Percentiles rank a stretch among this genome's conserved stretches.
phyloP scores from a whole-genome alignment of 345 rosid genomes.

The Citropsis articulata region DNA sequence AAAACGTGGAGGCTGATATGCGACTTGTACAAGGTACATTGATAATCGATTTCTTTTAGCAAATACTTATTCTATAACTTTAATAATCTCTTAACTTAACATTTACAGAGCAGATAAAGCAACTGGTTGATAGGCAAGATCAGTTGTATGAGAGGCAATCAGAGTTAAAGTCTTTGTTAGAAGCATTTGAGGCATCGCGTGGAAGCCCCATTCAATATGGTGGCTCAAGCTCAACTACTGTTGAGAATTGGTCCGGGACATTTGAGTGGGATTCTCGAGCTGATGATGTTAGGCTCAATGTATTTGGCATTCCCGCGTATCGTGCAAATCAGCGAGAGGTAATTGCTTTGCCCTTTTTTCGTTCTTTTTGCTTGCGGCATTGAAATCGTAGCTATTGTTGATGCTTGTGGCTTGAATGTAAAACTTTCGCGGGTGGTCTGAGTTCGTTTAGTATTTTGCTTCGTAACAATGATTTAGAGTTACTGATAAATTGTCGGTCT shows the following conservation, averaged over 20 bases:
- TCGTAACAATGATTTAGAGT: neutral
- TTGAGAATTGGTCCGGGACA: conserved; percentile 63
- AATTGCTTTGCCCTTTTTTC: conserved; percentile 6
- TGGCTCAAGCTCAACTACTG: conserved; percentile 17
- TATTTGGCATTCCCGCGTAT: conserved; percentile 77
- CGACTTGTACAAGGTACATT: conserved; percentile 62
- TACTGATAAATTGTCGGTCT: neutral
- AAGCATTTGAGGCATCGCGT: conserved; percentile 38
- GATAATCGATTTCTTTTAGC: neutral
- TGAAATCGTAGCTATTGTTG: neutral
- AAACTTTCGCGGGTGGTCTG: neutral
- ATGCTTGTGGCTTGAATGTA: neutral
- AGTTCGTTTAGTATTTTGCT: too few species aligned
- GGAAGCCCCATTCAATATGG: conserved; percentile 31
- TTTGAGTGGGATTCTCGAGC: conserved; percentile 88
- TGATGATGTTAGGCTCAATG: conserved; percentile 63
- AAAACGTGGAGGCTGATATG: conserved; percentile 51
- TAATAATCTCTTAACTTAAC: neutral
- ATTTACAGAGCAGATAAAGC: conserved; percentile 59
- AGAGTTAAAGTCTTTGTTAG: conserved; percentile 58
- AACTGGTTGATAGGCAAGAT: conserved; percentile 72
- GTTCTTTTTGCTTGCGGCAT: neutral
- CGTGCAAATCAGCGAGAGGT: conserved; percentile 92
- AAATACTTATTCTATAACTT: neutral
- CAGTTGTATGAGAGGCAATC: conserved; percentile 63